Conservation (phyloP, 2,329 filamentous ascomycete genomes). For the Colletotrichum lentis region DNA sequence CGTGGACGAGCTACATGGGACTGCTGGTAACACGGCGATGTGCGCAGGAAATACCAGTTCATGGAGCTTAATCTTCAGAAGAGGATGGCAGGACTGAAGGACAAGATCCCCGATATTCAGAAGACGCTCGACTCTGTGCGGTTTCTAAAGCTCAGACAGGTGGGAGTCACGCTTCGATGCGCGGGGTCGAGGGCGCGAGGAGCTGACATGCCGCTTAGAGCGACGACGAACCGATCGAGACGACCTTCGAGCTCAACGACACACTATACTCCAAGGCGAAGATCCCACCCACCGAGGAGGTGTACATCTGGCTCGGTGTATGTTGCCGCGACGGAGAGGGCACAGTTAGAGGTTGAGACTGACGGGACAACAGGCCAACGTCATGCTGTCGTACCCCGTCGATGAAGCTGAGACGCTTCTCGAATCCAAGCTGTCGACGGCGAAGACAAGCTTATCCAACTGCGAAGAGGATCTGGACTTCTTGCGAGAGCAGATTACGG, state of each 20-base stretch:
- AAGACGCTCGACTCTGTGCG: slow-evolving; percentile 93
- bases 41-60: slow-evolving; percentile 93
- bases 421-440: slow-evolving; percentile 77
- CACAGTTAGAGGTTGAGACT: slow-evolving; percentile 34
- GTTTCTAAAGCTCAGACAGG: slow-evolving; percentile 81
- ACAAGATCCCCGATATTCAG: slow-evolving; percentile 96
- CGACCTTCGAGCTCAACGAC: slow-evolving; percentile 95
- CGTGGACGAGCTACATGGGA: not conserved
- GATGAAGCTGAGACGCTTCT: slow-evolving; percentile 85
- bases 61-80: slow-evolving; percentile 96
- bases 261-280: slow-evolving; percentile 91
- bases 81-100: slow-evolving; percentile 80
- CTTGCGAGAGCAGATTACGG: slow-evolving; percentile 93
- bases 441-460: slow-evolving; percentile 81
- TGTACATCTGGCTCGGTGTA: slow-evolving; percentile 96
- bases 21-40: slow-evolving; percentile 39
- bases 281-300: slow-evolving; percentile 84
- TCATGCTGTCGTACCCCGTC: slow-evolving; percentile 95
- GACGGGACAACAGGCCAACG: slow-evolving; percentile 73
- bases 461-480: slow-evolving; percentile 98
- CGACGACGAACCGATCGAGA: slow-evolving; percentile 77
- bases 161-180: slow-evolving; percentile 46
- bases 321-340: slow-evolving; percentile 42
- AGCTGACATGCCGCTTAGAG: slow-evolving; percentile 45
- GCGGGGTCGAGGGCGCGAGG: not conserved